Evolutionary conservation across 2,329 filamentous ascomycete species (phyloP), one percentile per base, ranked within the genome.

Genomic region (Neophaeococcomyces aloes): DNA sequence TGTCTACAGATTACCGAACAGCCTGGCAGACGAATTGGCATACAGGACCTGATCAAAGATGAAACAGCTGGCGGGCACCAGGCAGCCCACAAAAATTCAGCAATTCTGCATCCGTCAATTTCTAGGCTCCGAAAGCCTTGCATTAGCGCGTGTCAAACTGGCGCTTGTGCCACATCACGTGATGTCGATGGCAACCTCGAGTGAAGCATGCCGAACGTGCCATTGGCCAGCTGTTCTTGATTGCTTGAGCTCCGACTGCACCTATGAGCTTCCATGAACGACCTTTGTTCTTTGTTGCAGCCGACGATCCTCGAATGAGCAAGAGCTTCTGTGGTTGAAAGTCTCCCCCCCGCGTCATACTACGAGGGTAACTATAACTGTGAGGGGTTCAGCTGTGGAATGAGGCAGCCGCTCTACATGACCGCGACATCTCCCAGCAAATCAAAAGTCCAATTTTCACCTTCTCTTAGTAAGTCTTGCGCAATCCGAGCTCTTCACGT

Each of bases 91-190:
- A n/a, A 6, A 13, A 38, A 38, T 38, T 38, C 15, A n/a, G 19
- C 21, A 38, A 38, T 38, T 38, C 35, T 38, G 13, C 17, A 38
- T 38, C 35, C 13, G 19, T 38, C 35, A 6, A 23, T 13, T 10
- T 4, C 17, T 11, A 35, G 33, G 11, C 14, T 19, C 11, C 13
- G 13, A n/a, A n/a, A 13, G n/a, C 3, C 25, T 25, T 38, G 18
- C 6, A 19, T 38, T 18, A 19, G 17, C 23, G 23, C 10, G 10
- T 10, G 5, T 27, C 23, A 10, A 10, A 27, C 23, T 6, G 5
- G 5, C 23, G 10, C 23, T 6, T 10, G 5, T 10, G 15, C 17
- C 13, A 19, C 6, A 23, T 38, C 35, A 38, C 35, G 35, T 38
- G 35, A 8, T n/a, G 7, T 10, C 3, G 13, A 4, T 7, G 6